phyloP scores from a whole-genome alignment of 768 basidiomycete species.

The Psilocybe cyanescens region DNA sequence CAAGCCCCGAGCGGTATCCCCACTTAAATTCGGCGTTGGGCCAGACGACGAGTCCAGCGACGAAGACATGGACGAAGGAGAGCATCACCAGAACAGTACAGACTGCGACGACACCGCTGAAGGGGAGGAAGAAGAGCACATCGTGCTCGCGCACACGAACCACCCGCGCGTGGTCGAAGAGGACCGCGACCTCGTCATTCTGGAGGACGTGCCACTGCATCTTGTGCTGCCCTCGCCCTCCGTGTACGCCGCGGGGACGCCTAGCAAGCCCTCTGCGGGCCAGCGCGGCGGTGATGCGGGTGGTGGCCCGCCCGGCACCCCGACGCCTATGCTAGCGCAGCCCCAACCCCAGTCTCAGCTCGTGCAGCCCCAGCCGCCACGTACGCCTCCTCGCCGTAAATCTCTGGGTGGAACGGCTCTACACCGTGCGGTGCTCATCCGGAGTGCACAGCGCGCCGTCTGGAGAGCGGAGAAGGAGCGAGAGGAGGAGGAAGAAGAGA shows the following conservation, averaged over 20 bases:
- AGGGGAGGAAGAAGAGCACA: conserved; percentile 38
- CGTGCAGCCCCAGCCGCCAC: conserved; percentile 29
- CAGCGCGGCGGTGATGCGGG: neutral
- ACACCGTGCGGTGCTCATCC: conserved; percentile 71
- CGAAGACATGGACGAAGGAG: conserved; percentile 32
- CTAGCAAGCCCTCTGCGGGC: conserved; percentile 7
- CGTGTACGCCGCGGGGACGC: conserved; percentile 16
- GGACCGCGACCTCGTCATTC: conserved; percentile 69
- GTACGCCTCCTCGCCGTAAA: conserved; percentile 37
- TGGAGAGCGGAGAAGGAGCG: conserved; percentile 52
- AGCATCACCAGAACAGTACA: conserved; percentile 39
- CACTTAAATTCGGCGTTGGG: conserved; percentile 20
- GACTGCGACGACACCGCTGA: conserved; percentile 20
- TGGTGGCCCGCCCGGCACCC: neutral
- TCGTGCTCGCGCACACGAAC: conserved; percentile 67
- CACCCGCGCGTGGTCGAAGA: conserved; percentile 72
- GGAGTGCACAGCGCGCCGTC: conserved; percentile 68
- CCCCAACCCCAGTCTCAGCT: conserved; percentile 17
- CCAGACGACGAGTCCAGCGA: conserved; percentile 12
- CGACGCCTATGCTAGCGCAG: neutral
- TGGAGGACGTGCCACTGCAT: conserved; percentile 61
- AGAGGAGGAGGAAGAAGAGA: conserved; percentile 56
- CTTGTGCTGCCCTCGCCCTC: conserved; percentile 17
- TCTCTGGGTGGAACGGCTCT: conserved; percentile 52
- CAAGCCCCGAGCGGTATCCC: conserved; percentile 30